phyloP scores from a whole-genome alignment of 140 eudicot species.

The Senecio squalidus region DNA sequence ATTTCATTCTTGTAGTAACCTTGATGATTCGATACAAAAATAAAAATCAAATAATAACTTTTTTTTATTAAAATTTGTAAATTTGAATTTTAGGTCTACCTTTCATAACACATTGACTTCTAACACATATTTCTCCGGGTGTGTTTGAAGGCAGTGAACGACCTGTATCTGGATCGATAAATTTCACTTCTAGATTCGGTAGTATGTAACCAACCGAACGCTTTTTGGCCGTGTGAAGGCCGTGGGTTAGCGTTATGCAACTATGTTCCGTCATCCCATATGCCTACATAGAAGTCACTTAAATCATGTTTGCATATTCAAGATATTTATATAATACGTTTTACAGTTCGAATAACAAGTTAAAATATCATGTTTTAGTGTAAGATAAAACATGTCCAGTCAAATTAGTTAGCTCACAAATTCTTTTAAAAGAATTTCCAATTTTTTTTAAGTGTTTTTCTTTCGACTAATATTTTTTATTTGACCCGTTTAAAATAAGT shows the following conservation, averaged over 20 bases:
- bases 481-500: too few species aligned
- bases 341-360: too few species aligned
- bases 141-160: slow-evolving; percentile 66
- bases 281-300: slow-evolving; percentile 37
- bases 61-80: background rate
- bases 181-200: slow-evolving; percentile 85
- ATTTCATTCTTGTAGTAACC: slow-evolving; percentile 86
- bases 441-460: too few species aligned
- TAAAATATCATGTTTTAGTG: too few species aligned
- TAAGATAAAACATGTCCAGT: too few species aligned
- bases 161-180: slow-evolving; percentile 76
- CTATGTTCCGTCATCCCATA: slow-evolving; percentile 99
- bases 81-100: slow-evolving; percentile 29
- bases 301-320: background rate
- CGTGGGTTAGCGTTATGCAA: slow-evolving; percentile 85
- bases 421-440: too few species aligned
- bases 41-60: background rate
- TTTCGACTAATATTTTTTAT: too few species aligned
- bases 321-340: too few species aligned
- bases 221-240: slow-evolving; percentile 67
- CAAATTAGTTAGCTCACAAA: too few species aligned
- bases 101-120: slow-evolving; percentile 97
- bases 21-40: slow-evolving; percentile 1
- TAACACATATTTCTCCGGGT: slow-evolving; percentile 90
- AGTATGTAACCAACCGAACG: slow-evolving; percentile 78